Base-by-base conservation (phyloP, 169 alveolate species). In the Cyclospora cayetanensis region DNA sequence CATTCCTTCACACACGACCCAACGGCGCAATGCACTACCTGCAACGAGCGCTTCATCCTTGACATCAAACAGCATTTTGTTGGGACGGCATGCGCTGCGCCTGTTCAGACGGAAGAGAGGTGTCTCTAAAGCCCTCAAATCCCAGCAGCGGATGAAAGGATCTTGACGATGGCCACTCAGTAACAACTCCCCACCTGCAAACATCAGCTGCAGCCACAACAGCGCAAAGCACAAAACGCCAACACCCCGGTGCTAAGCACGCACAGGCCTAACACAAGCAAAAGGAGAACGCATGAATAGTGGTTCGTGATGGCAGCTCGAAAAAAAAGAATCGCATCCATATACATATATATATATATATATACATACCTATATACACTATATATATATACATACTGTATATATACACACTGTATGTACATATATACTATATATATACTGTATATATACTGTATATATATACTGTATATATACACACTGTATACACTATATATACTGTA, bases 141-240 rank as follows among this genome's bases (percentile, higher is more conserved):
- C 93, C 93, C 93, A 90, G 90, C 87, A 90, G 46, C 93, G 74
- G 25, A 90, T 12, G 52, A n/a, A 4, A 18, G 46, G 52, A 41
- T 90, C 93, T 34, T 90, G 90, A 35, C 93, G 88, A 39, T 90
- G 93, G 18, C 93, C 93, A 37, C 90, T 74, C 27, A 74, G 70
- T n/a, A 90, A 43, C 89, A 79, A 35, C 15, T 55, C 3, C 22
- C 77, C 93, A 4, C 53, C 68, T 2, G 34, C 83, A 43, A 66
- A 90, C 90, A 43, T 29, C 66, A 90, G 70, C 93, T 90, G 85
- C 72, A 29, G 39, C 20, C 52, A 77, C 37, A 42, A 37, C 52
- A 42, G 27, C 85, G 29, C 27, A 70, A 53, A n/a, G n/a, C n/a
- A n/a, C n/a, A n/a, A n/a, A 25, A 37, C 90, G 31, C 27, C 70